phyloP scores from a whole-genome alignment of 345 rosid genomes.

The Camelina hispida region DNA sequence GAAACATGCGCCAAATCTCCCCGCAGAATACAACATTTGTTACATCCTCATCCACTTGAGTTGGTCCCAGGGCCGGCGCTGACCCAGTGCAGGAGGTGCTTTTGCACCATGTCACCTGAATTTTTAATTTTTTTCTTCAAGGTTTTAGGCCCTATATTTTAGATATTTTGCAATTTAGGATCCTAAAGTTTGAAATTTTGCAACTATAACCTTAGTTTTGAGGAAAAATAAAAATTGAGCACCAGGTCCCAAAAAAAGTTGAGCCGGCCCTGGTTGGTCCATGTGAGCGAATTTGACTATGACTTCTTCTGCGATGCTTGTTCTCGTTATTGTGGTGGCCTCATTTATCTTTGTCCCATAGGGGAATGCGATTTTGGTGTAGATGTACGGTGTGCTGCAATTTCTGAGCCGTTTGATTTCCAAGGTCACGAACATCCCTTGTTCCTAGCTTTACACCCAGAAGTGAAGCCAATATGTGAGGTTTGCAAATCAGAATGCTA shows the following conservation, averaged over 20 bases:
- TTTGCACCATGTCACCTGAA: too few relatives aligned
- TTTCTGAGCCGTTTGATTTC: slow-evolving; percentile 19
- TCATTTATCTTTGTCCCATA: not conserved
- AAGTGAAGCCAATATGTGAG: not conserved
- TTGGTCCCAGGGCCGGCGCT: too few relatives aligned
- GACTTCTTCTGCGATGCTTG: not conserved
- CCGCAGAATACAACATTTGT: not conserved
- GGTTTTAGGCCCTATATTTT: too few relatives aligned
- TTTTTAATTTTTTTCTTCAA: too few relatives aligned
- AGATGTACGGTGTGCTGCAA: slow-evolving; percentile 5
- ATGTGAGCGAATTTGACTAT: too few relatives aligned
- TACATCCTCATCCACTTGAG: slow-evolving; percentile 25
- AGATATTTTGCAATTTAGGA: too few relatives aligned
- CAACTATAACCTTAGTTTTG: too few relatives aligned
- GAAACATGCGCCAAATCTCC: not conserved
- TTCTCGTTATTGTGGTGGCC: not conserved
- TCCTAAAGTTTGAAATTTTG: too few relatives aligned
- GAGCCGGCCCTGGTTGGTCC: too few relatives aligned
- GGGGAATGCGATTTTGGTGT: not conserved
- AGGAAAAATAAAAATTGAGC: too few relatives aligned
- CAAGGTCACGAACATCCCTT: not conserved
- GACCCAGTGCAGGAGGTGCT: too few relatives aligned
- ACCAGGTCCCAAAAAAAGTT: too few relatives aligned
- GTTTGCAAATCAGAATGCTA: not conserved
- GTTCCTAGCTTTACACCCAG: not conserved